These are phyloP conservation scores for Mycena capillaripes DNA, from an alignment of 768 basidiomycete species.

Conservation along the genomic window DNA sequence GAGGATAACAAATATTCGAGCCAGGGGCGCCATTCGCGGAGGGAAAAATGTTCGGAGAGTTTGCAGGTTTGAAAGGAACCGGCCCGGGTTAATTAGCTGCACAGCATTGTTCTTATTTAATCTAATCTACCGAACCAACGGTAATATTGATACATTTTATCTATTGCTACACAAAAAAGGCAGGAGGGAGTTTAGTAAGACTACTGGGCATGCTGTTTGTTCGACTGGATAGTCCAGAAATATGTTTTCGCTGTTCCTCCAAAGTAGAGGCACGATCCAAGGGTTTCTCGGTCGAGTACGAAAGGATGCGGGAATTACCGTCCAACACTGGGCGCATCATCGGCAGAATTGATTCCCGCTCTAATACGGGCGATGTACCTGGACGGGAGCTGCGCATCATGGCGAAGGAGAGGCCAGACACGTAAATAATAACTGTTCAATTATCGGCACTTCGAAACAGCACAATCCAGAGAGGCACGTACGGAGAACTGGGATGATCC, in stretches of 20 bases:
- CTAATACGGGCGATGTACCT: constrained; percentile 23
- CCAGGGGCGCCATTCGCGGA: no score
- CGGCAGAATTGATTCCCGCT: constrained; percentile 35
- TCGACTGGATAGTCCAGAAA: constrained; percentile 23
- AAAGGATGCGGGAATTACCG: constrained; percentile 1
- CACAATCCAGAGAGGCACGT: constrained; percentile 39
- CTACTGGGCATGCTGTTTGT: constrained; percentile 17
- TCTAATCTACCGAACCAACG: no score
- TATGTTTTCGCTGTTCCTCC: constrained; percentile 30
- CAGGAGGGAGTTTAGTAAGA: constrained; percentile 28
- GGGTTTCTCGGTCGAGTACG: constrained; percentile 8
- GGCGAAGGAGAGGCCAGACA: constrained; percentile 54
- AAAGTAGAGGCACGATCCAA: background rate
- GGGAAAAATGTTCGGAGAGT: no score
- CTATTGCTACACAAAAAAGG: constrained; percentile 33
- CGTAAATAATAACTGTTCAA: constrained; percentile 58
- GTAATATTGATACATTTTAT: constrained; percentile 25
- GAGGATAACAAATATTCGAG: no score
- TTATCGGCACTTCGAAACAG: constrained; percentile 12
- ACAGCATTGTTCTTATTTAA: no score
- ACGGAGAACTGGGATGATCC: constrained; percentile 69
- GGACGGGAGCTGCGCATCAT: constrained; percentile 51
- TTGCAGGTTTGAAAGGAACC: no score
- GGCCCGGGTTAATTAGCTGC: no score
- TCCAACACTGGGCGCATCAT: constrained; percentile 27